Evolutionary conservation across 371 early-diverging fungal genomes (phyloP).

Genomic region (Synchytrium microbalum): DNA sequence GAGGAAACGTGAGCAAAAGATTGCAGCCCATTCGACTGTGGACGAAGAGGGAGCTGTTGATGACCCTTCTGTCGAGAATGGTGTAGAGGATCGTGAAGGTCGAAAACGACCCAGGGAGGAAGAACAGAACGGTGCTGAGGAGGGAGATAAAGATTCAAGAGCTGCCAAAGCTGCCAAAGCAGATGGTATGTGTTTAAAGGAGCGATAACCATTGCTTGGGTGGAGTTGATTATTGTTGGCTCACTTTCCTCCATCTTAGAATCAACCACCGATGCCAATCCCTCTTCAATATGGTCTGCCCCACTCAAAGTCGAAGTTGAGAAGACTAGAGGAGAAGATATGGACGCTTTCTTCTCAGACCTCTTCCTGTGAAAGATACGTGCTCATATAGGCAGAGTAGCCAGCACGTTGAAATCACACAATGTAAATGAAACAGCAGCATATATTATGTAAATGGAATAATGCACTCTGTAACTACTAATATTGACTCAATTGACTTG

Average conservation of each 20-base stretch:
- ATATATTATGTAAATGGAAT: no score
- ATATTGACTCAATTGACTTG: no score
- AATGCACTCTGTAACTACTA: no score
- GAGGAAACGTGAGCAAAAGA: neutral
- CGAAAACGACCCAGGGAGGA: neutral
- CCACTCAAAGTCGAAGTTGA: conserved; percentile 17
- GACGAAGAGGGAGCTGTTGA: neutral
- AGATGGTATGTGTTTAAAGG: neutral
- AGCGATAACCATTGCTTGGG: no score
- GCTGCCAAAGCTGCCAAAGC: neutral
- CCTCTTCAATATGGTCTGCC: conserved; percentile 22
- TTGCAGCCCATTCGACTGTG: neutral
- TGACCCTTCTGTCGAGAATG: neutral
- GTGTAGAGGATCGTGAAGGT: neutral
- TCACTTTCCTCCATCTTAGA: no score
- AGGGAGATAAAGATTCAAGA: neutral
- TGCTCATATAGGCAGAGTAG: no score
- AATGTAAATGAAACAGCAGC: no score
- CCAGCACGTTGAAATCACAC: no score
- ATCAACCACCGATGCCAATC: conserved; percentile 1
- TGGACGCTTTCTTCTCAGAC: conserved; percentile 30
- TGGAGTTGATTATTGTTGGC: no score
- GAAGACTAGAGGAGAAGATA: conserved; percentile 23
- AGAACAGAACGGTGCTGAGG: conserved; percentile 3
- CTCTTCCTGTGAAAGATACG: conserved; percentile 27